These are phyloP conservation scores for Candida montana DNA, from an alignment of 805 yeast genomes.

Conservation along the genomic window DNA sequence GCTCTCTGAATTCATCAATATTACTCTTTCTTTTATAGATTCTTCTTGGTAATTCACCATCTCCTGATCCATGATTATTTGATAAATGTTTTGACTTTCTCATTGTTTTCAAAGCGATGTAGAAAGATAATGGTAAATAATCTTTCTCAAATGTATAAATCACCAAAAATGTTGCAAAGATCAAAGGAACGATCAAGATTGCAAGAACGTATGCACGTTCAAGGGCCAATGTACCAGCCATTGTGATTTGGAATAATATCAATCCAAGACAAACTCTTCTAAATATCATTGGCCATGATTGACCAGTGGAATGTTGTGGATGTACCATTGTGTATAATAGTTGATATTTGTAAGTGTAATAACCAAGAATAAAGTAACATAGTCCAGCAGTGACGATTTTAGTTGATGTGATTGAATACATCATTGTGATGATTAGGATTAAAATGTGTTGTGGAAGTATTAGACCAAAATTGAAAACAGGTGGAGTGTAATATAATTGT, in stretches of 20 bases:
- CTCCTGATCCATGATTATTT: not conserved
- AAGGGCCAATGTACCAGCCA: slow-evolving; percentile 80
- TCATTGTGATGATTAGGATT: slow-evolving; percentile 76
- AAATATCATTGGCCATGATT: slow-evolving; percentile 89
- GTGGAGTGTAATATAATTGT: slow-evolving; percentile 69
- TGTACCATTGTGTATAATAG: slow-evolving; percentile 86
- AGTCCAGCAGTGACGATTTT: slow-evolving; percentile 83
- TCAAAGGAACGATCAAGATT: slow-evolving; percentile 67
- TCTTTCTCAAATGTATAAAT: slow-evolving; percentile 79
- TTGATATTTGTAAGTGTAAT: slow-evolving; percentile 86
- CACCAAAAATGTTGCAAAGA: slow-evolving; percentile 57
- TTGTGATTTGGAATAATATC: slow-evolving; percentile 79
- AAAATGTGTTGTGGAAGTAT: slow-evolving; percentile 88
- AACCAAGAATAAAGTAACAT: slow-evolving; percentile 79
- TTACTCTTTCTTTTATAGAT: slow-evolving; percentile 20
- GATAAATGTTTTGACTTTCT: slow-evolving; percentile 1
- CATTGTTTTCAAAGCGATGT: slow-evolving; percentile 83
- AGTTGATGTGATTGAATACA: slow-evolving; percentile 87
- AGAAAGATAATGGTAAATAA: slow-evolving; percentile 75
- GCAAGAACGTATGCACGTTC: slow-evolving; percentile 78
- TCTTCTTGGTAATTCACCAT: not conserved
- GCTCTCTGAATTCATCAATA: slow-evolving; percentile 26
- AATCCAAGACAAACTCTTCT: slow-evolving; percentile 80
- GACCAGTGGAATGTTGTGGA: slow-evolving; percentile 95
- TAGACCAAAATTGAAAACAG: slow-evolving; percentile 87